These are phyloP conservation scores for Diaporthe australafricana DNA, from an alignment of 2,329 filamentous ascomycete genomes.

Conservation along the genomic window DNA sequence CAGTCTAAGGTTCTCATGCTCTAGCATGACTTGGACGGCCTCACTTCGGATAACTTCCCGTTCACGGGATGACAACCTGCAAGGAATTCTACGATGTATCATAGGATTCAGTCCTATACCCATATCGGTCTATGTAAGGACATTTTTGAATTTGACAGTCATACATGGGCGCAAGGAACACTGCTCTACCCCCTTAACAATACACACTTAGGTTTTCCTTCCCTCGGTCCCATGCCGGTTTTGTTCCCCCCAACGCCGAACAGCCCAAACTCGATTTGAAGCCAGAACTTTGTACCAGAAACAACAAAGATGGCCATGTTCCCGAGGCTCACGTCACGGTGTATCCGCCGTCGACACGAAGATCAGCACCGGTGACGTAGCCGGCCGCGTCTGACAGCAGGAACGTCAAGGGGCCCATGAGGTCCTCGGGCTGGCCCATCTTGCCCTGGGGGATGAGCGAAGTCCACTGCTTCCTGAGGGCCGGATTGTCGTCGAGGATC, in stretches of 20 bases:
- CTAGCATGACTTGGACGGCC: too few species aligned
- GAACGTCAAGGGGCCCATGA: conserved; percentile 87
- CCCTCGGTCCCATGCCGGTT: neutral
- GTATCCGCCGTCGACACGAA: conserved; percentile 93
- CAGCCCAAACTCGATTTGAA: neutral
- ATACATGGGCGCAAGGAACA: neutral
- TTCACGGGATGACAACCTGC: too few species aligned
- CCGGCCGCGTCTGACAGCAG: conserved; percentile 55
- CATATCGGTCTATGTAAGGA: neutral
- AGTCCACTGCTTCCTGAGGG: conserved; percentile 90
- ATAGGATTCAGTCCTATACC: too few species aligned
- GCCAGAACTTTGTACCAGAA: neutral
- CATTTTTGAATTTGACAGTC: neutral
- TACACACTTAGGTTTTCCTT: neutral
- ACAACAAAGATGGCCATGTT: conserved; percentile 59
- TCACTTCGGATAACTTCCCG: too few species aligned
- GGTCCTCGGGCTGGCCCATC: conserved; percentile 91
- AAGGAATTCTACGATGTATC: neutral
- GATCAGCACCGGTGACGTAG: conserved; percentile 77
- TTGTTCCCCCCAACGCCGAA: conserved; percentile 15
- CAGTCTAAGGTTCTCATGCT: too few species aligned
- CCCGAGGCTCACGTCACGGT: conserved; percentile 79
- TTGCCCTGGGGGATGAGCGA: conserved; percentile 92
- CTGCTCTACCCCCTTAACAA: neutral
- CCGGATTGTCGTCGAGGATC: conserved; percentile 93